A percentile compares a stretch with the other conserved stretches of the same genome.
Evolutionary conservation across 371 early-diverging fungal species (phyloP).

Genomic region (Mortierella sp.): DNA sequence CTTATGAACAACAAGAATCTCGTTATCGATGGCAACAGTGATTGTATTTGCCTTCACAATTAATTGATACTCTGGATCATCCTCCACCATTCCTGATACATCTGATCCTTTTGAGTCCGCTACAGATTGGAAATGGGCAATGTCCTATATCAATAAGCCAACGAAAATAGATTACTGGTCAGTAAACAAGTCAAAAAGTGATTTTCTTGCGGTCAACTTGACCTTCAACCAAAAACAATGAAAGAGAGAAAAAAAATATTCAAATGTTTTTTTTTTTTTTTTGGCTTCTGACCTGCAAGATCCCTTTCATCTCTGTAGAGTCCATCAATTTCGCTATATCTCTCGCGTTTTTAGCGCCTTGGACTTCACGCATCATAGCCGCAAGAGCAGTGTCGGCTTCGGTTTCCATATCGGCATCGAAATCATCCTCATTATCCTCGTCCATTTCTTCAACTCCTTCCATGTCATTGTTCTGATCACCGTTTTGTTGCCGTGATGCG

Average conservation of each 20-base stretch:
- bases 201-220: not conserved
- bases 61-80: conserved; percentile 91
- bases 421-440: conserved; percentile 58
- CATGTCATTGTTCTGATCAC: conserved; percentile 24
- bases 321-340: conserved; percentile 57
- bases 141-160: conserved; percentile 58
- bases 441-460: conserved; percentile 56
- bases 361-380: conserved; percentile 40
- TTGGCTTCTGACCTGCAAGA: conserved; percentile 49
- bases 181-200: not conserved
- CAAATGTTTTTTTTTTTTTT: conserved; percentile 18
- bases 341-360: conserved; percentile 29
- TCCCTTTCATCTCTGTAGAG: conserved; percentile 41
- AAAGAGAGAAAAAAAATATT: conserved; percentile 14
- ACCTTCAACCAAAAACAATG: not conserved
- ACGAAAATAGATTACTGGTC: not conserved
- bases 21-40: conserved; percentile 88
- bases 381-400: conserved; percentile 50
- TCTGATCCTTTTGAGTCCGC: conserved; percentile 56
- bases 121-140: conserved; percentile 63
- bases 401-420: conserved; percentile 52
- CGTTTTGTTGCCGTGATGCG: not conserved
- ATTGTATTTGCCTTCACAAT: conserved; percentile 91
- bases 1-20: conserved; percentile 89
- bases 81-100: conserved; percentile 74